Conservation (phyloP, 345 rosid species). For the Corchorus olitorius region DNA sequence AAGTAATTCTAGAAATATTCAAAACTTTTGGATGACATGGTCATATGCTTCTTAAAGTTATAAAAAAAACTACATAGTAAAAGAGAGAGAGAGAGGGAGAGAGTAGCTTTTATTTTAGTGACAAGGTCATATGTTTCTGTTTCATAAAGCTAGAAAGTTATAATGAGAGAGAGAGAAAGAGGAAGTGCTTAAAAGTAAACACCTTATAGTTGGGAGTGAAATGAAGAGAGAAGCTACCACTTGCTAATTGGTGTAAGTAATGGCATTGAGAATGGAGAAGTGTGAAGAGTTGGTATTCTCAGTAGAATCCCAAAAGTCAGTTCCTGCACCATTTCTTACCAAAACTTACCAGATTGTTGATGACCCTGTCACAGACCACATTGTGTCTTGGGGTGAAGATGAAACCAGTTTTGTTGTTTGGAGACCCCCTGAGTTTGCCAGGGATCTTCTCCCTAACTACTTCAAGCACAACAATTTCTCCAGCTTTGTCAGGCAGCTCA, state of each 20-base stretch:
- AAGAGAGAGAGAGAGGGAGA: slow-evolving; percentile 11
- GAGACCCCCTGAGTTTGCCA: slow-evolving; percentile 62
- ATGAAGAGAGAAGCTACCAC: background rate
- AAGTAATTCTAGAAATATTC: slow-evolving; percentile 17
- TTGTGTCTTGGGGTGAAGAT: slow-evolving; percentile 64
- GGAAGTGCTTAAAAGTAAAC: background rate
- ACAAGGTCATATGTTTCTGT: slow-evolving; percentile 39
- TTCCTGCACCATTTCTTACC: slow-evolving; percentile 59
- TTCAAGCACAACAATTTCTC: slow-evolving; percentile 65
- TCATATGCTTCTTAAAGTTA: slow-evolving; percentile 40
- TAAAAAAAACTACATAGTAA: slow-evolving; percentile 21
- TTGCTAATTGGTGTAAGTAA: background rate
- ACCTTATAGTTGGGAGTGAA: background rate
- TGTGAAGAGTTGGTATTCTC: slow-evolving; percentile 22
- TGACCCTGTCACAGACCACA: slow-evolving; percentile 56
- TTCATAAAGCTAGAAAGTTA: slow-evolving; percentile 33
- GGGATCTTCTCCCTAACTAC: slow-evolving; percentile 52
- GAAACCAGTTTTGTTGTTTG: slow-evolving; percentile 58
- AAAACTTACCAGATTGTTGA: slow-evolving; percentile 66
- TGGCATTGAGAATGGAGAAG: slow-evolving; percentile 27
- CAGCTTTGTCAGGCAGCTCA: slow-evolving; percentile 57
- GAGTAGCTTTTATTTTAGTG: slow-evolving; percentile 34
- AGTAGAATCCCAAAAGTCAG: slow-evolving; percentile 34
- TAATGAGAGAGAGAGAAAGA: slow-evolving; percentile 30
- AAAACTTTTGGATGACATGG: slow-evolving; percentile 28